Percentiles rank a stretch among this genome's conserved stretches.
Conservation (phyloP, 352 stramenopile species). For the Ochromonadaceae sp. region DNA sequence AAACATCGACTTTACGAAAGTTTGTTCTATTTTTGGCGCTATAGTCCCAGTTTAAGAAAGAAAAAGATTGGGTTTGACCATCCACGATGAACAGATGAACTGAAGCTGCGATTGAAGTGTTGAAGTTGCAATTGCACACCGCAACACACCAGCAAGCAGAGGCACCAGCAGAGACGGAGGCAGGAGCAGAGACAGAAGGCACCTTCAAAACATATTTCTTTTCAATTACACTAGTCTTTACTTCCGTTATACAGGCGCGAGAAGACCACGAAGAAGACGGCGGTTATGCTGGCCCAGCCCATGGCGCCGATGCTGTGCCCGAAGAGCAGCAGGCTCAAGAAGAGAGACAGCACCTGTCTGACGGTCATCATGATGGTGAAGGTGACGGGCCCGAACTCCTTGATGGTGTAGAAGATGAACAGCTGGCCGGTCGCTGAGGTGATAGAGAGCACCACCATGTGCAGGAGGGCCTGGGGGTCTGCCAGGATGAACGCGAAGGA, state of each 20-base stretch:
- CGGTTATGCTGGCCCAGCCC: constrained; percentile 29
- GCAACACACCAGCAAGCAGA: too few species aligned
- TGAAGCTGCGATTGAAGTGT: too few species aligned
- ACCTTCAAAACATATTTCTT: too few species aligned
- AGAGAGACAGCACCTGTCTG: constrained; percentile 54
- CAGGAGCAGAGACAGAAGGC: too few species aligned
- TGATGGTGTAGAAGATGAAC: constrained; percentile 60
- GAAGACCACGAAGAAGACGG: constrained; percentile 51
- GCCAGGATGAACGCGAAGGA: constrained; percentile 44
- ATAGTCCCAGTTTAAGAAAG: too few species aligned
- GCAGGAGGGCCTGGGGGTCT: constrained; percentile 41
- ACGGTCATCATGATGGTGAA: constrained; percentile 65
- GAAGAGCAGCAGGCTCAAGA: constrained; percentile 45
- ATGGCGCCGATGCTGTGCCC: constrained; percentile 36
- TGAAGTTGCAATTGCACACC: too few species aligned
- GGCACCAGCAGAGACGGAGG: too few species aligned
- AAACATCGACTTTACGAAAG: too few species aligned
- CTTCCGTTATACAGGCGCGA: constrained; percentile 38
- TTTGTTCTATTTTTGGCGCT: too few species aligned
- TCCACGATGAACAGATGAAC: too few species aligned
- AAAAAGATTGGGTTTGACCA: too few species aligned
- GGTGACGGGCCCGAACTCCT: constrained; percentile 52
- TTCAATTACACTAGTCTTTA: constrained; percentile 5
- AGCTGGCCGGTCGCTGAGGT: constrained; percentile 52
- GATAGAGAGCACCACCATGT: constrained; percentile 54